Conservation (phyloP, 1,139 yeast genomes). For the Suhomyces maxii region DNA sequence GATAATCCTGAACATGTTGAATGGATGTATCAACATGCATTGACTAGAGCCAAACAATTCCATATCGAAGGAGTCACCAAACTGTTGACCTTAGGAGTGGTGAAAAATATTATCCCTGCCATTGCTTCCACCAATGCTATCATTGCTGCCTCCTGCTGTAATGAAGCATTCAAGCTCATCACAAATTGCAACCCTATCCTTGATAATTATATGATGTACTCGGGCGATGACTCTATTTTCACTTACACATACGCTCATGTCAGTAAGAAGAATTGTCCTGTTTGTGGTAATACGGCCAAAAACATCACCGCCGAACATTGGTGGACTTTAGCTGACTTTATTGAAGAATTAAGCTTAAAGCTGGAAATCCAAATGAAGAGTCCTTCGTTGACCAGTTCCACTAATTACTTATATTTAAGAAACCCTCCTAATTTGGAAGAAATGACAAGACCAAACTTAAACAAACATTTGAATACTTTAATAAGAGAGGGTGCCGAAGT, state of each 20-base stretch:
- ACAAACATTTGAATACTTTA: slow-evolving; percentile 35
- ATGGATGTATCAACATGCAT: slow-evolving; percentile 61
- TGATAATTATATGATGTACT: slow-evolving; percentile 83
- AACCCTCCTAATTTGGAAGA: slow-evolving; percentile 53
- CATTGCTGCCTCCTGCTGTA: slow-evolving; percentile 88
- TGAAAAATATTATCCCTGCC: slow-evolving; percentile 90
- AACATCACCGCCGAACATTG: slow-evolving; percentile 31
- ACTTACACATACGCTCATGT: slow-evolving; percentile 70
- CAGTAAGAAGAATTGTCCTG: slow-evolving; percentile 63
- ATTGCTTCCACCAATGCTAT: slow-evolving; percentile 94
- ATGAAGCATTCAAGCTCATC: slow-evolving; percentile 78
- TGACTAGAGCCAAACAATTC: slow-evolving; percentile 60
- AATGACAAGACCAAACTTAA: slow-evolving; percentile 49
- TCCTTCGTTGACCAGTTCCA: slow-evolving; percentile 53
- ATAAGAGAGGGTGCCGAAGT: slow-evolving; percentile 50
- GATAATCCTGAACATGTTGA: slow-evolving; percentile 70
- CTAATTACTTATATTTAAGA: slow-evolving; percentile 47
- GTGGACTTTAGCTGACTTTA: slow-evolving; percentile 51
- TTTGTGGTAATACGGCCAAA: slow-evolving; percentile 60
- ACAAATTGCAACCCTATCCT: slow-evolving; percentile 68
- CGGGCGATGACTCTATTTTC: slow-evolving; percentile 76
- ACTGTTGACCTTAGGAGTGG: slow-evolving; percentile 77
- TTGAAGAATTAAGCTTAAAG: slow-evolving; percentile 35
- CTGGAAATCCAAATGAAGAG: slow-evolving; percentile 43
- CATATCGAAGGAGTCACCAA: slow-evolving; percentile 74